Evolutionary conservation across 2,329 filamentous ascomycete genomes (phyloP).

Genomic region (Ascochyta clinopodiicola): DNA sequence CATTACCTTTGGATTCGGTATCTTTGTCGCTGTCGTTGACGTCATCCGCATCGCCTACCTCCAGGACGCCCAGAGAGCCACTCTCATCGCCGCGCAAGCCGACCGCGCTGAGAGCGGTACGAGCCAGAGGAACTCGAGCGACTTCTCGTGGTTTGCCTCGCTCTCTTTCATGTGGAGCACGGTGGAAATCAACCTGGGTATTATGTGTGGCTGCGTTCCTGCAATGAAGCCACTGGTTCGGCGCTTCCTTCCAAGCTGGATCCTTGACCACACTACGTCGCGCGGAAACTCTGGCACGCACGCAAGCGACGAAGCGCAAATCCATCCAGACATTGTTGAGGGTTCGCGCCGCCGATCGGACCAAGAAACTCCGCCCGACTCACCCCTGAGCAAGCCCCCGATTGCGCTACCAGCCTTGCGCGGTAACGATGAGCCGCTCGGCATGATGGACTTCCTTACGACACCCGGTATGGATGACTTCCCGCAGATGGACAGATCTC

Average conservation of each 20-base stretch:
- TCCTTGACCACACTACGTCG: conserved; percentile 55
- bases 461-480: conserved; percentile 53
- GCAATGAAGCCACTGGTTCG: conserved; percentile 86
- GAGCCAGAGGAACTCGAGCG: conserved; percentile 52
- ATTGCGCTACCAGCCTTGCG: conserved; percentile 18
- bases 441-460: conserved; percentile 62
- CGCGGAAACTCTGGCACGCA: conserved; percentile 36
- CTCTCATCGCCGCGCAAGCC: conserved; percentile 51
- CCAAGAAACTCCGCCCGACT: conserved; percentile 29
- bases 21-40: conserved; percentile 87
- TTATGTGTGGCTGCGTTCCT: conserved; percentile 91
- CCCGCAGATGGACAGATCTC: conserved; percentile 44
- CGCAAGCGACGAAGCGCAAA: conserved; percentile 38
- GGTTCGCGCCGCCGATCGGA: conserved; percentile 28
- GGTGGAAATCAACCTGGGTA: conserved; percentile 88
- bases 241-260: conserved; percentile 62
- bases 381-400: conserved; percentile 34
- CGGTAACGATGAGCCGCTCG: conserved; percentile 43
- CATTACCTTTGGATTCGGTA: conserved; percentile 82
- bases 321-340: conserved; percentile 34
- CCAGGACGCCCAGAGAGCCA: conserved; percentile 69
- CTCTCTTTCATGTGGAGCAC: conserved; percentile 92
- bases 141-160: conserved; percentile 75
- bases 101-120: conserved; percentile 31
- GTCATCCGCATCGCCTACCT: conserved; percentile 90